Evolutionary conservation across 2,329 filamentous ascomycete genomes (phyloP).

Genomic region (Dothideomycetes sp.): DNA sequence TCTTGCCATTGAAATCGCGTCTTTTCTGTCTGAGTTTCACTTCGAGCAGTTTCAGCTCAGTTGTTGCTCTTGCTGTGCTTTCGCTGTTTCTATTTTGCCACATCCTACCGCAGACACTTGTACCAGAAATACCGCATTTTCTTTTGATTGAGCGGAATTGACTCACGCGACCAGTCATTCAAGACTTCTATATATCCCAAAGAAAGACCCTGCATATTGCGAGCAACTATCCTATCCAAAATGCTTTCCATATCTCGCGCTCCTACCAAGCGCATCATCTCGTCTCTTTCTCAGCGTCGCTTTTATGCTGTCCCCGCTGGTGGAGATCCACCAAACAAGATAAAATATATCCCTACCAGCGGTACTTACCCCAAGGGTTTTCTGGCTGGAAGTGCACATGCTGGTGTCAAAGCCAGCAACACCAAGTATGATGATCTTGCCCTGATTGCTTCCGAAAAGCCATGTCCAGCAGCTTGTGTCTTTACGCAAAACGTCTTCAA

Average conservation of each 20-base stretch:
- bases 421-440: conserved; percentile 85
- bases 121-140: not conserved
- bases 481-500: conserved; percentile 99
- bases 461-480: conserved; percentile 73
- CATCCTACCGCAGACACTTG: too few relatives aligned
- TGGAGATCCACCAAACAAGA: conserved; percentile 64
- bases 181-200: not conserved
- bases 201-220: not conserved
- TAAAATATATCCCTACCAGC: conserved; percentile 75
- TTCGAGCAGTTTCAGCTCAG: too few relatives aligned
- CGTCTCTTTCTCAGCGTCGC: conserved; percentile 28
- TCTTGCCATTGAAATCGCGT: not conserved
- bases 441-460: conserved; percentile 73
- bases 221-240: not conserved
- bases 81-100: too few relatives aligned
- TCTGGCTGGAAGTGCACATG: conserved; percentile 72
- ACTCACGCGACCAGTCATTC: not conserved
- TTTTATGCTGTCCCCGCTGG: conserved; percentile 50
- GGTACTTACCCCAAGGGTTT: conserved; percentile 90
- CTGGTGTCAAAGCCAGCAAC: conserved; percentile 89
- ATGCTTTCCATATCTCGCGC: conserved; percentile 2
- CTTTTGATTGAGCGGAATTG: too few relatives aligned
- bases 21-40: not conserved
- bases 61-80: not conserved
- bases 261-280: conserved; percentile 15